Evolutionary conservation across 2,329 filamentous ascomycete species (phyloP), one percentile per base, ranked within the genome.

Genomic region (Pyrenophora seminiperda): DNA sequence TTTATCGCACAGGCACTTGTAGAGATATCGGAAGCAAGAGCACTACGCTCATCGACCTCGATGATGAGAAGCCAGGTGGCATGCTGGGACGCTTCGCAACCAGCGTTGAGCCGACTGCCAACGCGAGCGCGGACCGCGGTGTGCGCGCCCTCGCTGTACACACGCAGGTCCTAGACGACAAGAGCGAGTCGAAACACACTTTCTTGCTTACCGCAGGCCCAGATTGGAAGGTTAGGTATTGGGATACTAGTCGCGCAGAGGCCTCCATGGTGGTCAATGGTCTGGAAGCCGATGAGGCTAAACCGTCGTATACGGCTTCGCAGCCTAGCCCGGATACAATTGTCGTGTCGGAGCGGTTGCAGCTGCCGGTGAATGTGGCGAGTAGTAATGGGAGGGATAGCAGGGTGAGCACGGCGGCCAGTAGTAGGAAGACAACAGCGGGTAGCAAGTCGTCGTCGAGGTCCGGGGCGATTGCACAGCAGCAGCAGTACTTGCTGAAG

Each of bases 171-270:
- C 81, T 84, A 18, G 86, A 91, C 41, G 85, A 89, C 41, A 85
- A 85, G 50, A 80, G 83, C 34, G 89, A 92, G 15, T 65, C 88
- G 3, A 87, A 88, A 49, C 86, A 91, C 63, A 87, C 90, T 0
- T 97, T 94, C 69, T 83, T 97, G 38, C 77, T 99, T 30, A 94
- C 91, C 0, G 92, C 88, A 14, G 93, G 93, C 0, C 89, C 89
- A 9, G 94, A 97, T 73, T 90, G 89, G 75, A 94, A 90, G 73
- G 83, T 99, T 14, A 85, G 94, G 7, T 97, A 95, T 75, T 99
- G 94, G 94, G 93, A 99, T 67, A 80, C 94, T 11, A 80, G 84
- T 7, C 86, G 86, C 7, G 81, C 90, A 7, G 91, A 96, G 66
- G 83, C 85, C 51, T 96, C 90, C 32, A 80, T 82, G 47, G 82